Evolutionary conservation across 208 protist genomes (phyloP), one percentile per base, ranked within the genome.

Genomic region (Trypanosoma brucei): DNA sequence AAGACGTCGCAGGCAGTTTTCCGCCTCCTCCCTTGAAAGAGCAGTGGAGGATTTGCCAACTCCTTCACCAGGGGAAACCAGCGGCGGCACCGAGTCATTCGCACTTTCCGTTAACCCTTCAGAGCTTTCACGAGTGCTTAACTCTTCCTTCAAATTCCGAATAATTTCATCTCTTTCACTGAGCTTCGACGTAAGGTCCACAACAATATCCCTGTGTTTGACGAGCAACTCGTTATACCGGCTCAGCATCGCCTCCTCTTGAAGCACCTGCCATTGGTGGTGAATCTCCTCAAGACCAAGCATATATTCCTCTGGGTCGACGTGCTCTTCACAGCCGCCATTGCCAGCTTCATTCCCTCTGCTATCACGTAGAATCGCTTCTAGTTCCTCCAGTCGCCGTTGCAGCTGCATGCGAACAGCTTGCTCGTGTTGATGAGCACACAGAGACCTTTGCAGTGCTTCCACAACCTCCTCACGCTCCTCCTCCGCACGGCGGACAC

Each of bases 171-270:
- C 96, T 30, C 94, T 74, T 68, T 98, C 93, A 64, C 96, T 96
- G 2, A 98, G 72, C 9, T 94, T 78, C 9, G 80, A 79, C 8
- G 94, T 97, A 42, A 98, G 78, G 55, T 82, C 84, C 49, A 98
- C 81, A 94, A 98, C 98, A 62, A 98, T 96, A 68, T 98, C 96
- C 9, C 96, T 82, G 77, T 98, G 97, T 79, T 98, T 98, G 49
- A 98, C 68, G 51, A 98, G 75, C n/a, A 98, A 83, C 62, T 96
- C 82, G 75, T 98, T 98, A 88, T 98, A 98, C 34, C 94, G 70
- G 30, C 92, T 83, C 55, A 98, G 88, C 74, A 98, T 88, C 34
- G 83, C 85, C 62, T 96, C 91, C 64, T 95, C 86, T 53, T 90
- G 79, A 48, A 96, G 72, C 13, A 76, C 68, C 46, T 86, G 74